Evolutionary conservation across 805 yeast species (phyloP), one percentile per base, ranked within the genome.

Genomic region (Yarrowia keelungensis): DNA sequence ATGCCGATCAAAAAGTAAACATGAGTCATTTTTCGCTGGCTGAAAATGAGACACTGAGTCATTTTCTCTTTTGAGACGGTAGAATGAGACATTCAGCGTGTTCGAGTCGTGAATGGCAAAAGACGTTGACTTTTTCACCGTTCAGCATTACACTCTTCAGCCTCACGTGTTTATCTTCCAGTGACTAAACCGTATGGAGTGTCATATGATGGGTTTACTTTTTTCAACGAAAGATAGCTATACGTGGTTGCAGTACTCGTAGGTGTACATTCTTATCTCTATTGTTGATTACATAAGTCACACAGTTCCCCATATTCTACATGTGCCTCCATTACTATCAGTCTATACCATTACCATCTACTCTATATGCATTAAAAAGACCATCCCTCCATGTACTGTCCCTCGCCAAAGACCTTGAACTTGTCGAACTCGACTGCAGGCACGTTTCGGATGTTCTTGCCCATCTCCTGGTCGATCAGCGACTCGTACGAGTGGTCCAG

Each of bases 401-500:
- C 39, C 0, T 67, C 71, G 11, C 70, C 73, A 50, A 71, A 71
- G 15, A 73, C 70, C n/a, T 70, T 69, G 64, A 73, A 72, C 47
- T 66, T 66, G 49, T 79, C 81, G 64, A 72, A 90, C 75, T 93
- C 98, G 58, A 92, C 79, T 0, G 95, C 90, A 4, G 95, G 89
- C 35, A 72, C 74, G 11, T 72, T 72, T 65, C 78, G 73, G 45
- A 80, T 75, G 47, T 72, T 74, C 49, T 81, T 74, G 11, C 69
- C 70, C 65, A 73, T 67, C 73, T 89, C 87, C 5, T 88, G 85
- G 59, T 73, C 75, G 73, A 89, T 89, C 76, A 91, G 82, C 77
- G 73, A 89, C 81, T 83, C 81, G 76, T 93, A 95, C 69, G 89
- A 87, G 91, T 97, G 94, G 77, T 93, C 97, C 74, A 95, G 79